These are phyloP conservation scores for Prunella vulgaris DNA, from an alignment of 257 asterid genomes.

Conservation along the genomic window DNA sequence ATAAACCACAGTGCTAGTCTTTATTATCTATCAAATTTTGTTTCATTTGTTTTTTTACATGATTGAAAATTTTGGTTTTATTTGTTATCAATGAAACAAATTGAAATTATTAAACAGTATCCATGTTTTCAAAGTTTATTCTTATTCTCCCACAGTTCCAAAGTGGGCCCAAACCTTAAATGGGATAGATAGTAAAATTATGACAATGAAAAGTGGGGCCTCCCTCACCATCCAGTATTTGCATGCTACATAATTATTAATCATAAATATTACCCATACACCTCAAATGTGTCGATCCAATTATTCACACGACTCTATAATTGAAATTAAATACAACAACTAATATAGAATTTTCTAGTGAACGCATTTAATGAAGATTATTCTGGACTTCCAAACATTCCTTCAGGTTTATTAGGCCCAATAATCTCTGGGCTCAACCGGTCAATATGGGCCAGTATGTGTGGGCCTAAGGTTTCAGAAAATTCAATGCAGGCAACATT, in stretches of 20 bases:
- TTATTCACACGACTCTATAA: not conserved
- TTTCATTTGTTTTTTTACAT: not conserved
- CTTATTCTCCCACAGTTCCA: conserved; percentile 26
- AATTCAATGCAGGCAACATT: not conserved
- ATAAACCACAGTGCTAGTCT: not conserved
- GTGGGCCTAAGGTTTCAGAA: not conserved
- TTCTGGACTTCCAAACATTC: conserved; percentile 12
- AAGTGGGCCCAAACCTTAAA: conserved; percentile 23
- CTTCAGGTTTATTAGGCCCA: conserved; percentile 21
- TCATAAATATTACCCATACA: not conserved
- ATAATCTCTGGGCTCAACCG: not conserved
- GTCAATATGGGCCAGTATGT: conserved; percentile 5
- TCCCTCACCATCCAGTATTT: not conserved
- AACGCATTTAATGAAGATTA: too few relatives aligned
- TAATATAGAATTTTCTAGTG: not conserved
- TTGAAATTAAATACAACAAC: not conserved
- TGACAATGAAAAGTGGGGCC: conserved; percentile 25
- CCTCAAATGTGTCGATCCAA: not conserved
- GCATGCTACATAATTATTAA: not conserved
- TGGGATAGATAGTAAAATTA: not conserved
- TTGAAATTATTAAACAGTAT: not conserved
- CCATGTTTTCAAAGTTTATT: conserved; percentile 26
- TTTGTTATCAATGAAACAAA: conserved; percentile 19
- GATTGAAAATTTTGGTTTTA: not conserved
- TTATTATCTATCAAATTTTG: not conserved